Evolutionary conservation across 2,329 filamentous ascomycete genomes (phyloP), one percentile per base, ranked within the genome.

Genomic region (Venturia effusa): DNA sequence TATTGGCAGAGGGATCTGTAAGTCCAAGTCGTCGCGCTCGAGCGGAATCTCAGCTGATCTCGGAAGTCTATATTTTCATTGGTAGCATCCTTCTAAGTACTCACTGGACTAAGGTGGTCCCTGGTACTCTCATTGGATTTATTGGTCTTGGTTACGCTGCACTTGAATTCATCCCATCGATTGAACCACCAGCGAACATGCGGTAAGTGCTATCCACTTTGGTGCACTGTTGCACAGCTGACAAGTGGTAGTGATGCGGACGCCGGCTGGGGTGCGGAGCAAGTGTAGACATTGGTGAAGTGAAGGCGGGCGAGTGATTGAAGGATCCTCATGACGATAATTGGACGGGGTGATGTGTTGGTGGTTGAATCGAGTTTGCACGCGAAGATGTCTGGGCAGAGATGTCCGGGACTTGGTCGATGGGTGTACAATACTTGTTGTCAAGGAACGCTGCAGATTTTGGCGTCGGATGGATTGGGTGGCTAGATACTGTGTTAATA

Each of bases 1-100:
- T 83, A 79, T 97, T 70, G 94, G 94, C 67, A 92, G 94, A 74
- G 94, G 94, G 77, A 82, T 91, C 75, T 97, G 92, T 96, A 85
- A 79, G 91, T 86, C 19, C 19, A 17, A 59, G 15, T 27, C 2
- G 8, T 15, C 24, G 11, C 22, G 17, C 4, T 15, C 40, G 17
- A 64, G 59, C 51, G 40, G 57, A 22, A 68, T 27, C 1, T 51
- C n/a, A n/a, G 19, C 54, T 27, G 2, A 27, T 8, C 30, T 30
- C 10, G 11, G 27, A 66, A 96, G 92, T 99, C 81, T 99, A 99
- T 83, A 84, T 97, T 77, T 97, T 99, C 77, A 82, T 96, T 71
- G 94, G 93, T 69, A 89, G 85, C 69, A 88, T 97, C 70, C 83
- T 96, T 65, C 84, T 97, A 64, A 86, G 90, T 69, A 77, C 82